These are phyloP conservation scores for Lentinus brumalis DNA, from an alignment of 768 basidiomycete species.

Conservation along the genomic window DNA sequence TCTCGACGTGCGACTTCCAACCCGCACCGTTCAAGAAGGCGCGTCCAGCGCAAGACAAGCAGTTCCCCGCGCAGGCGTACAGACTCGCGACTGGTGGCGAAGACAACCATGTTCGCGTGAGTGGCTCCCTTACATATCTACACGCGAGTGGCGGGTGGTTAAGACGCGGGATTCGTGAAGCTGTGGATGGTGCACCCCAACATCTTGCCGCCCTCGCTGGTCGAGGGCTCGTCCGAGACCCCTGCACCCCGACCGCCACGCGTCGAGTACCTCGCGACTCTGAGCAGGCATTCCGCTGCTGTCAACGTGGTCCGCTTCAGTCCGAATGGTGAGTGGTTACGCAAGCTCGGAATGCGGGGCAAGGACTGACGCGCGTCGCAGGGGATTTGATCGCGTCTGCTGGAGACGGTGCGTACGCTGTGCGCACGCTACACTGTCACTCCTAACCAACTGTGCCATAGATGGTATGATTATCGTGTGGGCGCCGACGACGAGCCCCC, in stretches of 20 bases:
- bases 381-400: constrained; percentile 94
- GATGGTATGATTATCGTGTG: constrained; percentile 98
- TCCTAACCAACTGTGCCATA: constrained; percentile 32
- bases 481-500: constrained; percentile 79
- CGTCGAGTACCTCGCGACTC: constrained; percentile 94
- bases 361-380: constrained; percentile 33
- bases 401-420: constrained; percentile 77
- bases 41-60: constrained; percentile 59
- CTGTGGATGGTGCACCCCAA: constrained; percentile 96
- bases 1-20: constrained; percentile 97
- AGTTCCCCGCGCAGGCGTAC: constrained; percentile 74
- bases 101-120: constrained; percentile 93
- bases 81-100: constrained; percentile 93
- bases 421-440: constrained; percentile 2
- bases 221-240: constrained; percentile 41
- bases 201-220: constrained; percentile 66
- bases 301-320: constrained; percentile 97
- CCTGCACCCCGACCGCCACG: constrained; percentile 66
- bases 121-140: constrained; percentile 36
- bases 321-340: constrained; percentile 71
- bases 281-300: constrained; percentile 88
- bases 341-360: background rate
- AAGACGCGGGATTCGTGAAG: constrained; percentile 38
- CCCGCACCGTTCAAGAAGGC: constrained; percentile 80
- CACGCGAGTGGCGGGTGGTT: background rate